Conservation (phyloP, 139 green algal species). For the Chlamydomonas schloesseri region DNA sequence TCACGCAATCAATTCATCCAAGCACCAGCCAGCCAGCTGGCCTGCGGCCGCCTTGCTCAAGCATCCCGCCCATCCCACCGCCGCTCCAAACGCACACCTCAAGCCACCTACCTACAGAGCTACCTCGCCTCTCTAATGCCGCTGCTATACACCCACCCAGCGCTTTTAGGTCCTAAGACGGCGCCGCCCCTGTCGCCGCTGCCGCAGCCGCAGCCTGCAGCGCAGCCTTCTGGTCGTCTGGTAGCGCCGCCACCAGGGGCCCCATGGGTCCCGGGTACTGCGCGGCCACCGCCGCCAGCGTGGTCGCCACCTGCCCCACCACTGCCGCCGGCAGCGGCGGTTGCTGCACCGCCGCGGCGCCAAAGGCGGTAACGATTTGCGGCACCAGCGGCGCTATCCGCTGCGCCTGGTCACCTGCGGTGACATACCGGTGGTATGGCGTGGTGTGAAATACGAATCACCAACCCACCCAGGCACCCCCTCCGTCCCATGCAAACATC, state of each 20-base stretch:
- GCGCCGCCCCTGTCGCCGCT: too few relatives aligned
- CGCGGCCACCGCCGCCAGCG: slow-evolving; percentile 44
- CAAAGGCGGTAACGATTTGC: slow-evolving; percentile 50
- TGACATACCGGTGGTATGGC: too few relatives aligned
- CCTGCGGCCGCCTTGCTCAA: too few relatives aligned
- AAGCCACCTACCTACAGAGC: too few relatives aligned
- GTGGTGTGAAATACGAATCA: not conserved
- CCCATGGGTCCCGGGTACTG: slow-evolving; percentile 46
- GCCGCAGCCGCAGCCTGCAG: slow-evolving; percentile 29
- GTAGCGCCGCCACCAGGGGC: slow-evolving; percentile 45
- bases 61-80: too few relatives aligned
- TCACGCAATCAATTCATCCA: too few relatives aligned
- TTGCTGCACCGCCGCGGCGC: slow-evolving; percentile 52
- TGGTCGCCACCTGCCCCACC: slow-evolving; percentile 1
- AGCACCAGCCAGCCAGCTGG: too few relatives aligned
- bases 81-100: too few relatives aligned
- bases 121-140: too few relatives aligned
- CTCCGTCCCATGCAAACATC: too few relatives aligned
- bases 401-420: slow-evolving; percentile 41
- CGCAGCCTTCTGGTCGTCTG: slow-evolving; percentile 53
- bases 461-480: too few relatives aligned
- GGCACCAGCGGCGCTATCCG: slow-evolving; percentile 30
- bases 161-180: not conserved
- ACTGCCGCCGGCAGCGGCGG: slow-evolving; percentile 28
- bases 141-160: too few relatives aligned